Base-by-base conservation (phyloP, 768 basidiomycete genomes). In the Tulasnella sp. region DNA sequence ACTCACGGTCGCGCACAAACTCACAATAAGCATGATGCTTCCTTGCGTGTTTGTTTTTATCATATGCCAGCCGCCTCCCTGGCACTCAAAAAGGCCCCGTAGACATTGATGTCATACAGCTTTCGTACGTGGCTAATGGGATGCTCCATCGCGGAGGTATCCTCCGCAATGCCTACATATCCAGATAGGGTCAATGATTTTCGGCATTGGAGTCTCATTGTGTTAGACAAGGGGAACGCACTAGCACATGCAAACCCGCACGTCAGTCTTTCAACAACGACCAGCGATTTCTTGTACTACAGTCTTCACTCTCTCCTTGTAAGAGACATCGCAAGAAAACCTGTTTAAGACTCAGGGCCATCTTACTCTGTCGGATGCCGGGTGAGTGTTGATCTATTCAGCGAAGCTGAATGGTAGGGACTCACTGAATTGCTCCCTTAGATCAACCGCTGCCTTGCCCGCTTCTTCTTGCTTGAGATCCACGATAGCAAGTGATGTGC, bases 11-110 rank as follows among this genome's bases (percentile, higher is more conserved):
- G 90, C 90, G 67, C 86, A 88, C 91, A 97, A 96, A 66, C 86
- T 89, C 4, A 86, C 81, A 59, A 98, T 81, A 55, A 98, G 77
- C 58, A 90, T 80, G 67, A 97, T 87, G 57, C 83, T 84, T 0
- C 92, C 90, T 2, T 69, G 63, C 38, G 79, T 79, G 17, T 85
- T 81, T 53, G 78, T 76, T 8, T 84, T 80, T 62, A 93, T 86
- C 94, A 97, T 97, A 72, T 80, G 76, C 63, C 83, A 49, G 92
- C 93, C 1, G 89, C 93, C 71, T 97, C 92, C 24, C 94, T 84
- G 10, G 94, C 94, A 19, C 92, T 93, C 73, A 85, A 94, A 74
- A 88, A 93, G 15, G 83, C 82, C 56, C 92, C 93, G 69, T 96
- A 89, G 45, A 97, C 87, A 67, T 97, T 97, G 75, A 97, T 81